Evolutionary conservation across 2,329 filamentous ascomycete species (phyloP), one percentile per base, ranked within the genome.

Genomic region (Amphichorda felina): DNA sequence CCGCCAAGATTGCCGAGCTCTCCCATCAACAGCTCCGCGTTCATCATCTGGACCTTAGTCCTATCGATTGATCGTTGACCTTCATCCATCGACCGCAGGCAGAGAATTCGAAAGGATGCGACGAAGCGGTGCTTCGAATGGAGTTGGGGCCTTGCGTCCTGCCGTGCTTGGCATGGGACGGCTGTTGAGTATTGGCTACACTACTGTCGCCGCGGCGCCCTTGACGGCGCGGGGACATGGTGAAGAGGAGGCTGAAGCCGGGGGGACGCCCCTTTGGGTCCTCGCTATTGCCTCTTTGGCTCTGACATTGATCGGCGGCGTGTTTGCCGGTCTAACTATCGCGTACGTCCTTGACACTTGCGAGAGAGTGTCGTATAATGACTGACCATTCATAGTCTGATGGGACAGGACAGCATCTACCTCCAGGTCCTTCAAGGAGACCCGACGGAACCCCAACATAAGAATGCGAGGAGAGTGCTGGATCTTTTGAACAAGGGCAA

Each of bases 301-400:
- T 17, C 70, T 98, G 38, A 91, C 96, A 8, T 64, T 96, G 41
- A 71, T 84, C 1, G 91, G 91, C 42, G 91, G 91, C 42, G 86
- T 85, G 27, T 98, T 98, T 62, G 91, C 91, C 8, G 91, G 91
- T 24, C 63, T 98, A 57, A 98, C 91, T 14, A 87, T 91, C 53
- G 84, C 84, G 71, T 81, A 63, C 55, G 76, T 68, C 33, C n/a
- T n/a, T 34, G 15, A 9, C 2, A 14, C 15, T n/a, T 6, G 14
- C 25, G 13, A 7, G 21, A 6, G 16, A 18, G 30, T 32, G 29
- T 15, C 19, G 11, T 11, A 8, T 25, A 19, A 15, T 36, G 21
- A 37, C 43, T 43, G 38, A 41, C 39, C n/a, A 18, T 38, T 25
- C 18, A 10, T 35, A 71, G 67, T 8, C 55, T 76, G 39, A 76